These are phyloP conservation scores for Coprinopsis marcescibilis DNA, from an alignment of 768 basidiomycete species.

Conservation along the genomic window DNA sequence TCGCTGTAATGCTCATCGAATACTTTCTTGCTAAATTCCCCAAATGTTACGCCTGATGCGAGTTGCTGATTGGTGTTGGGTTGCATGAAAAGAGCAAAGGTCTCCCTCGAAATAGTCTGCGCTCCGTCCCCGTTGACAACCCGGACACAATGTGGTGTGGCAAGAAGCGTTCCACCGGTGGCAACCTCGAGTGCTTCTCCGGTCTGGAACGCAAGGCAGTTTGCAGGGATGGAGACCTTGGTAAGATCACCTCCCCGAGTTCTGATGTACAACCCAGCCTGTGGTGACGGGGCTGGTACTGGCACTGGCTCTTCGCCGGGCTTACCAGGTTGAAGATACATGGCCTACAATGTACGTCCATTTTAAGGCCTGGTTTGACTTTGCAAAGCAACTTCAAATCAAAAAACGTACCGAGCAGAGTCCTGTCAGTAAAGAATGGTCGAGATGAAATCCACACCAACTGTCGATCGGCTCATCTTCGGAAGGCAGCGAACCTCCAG, in stretches of 20 bases:
- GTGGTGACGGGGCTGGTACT: conserved; percentile 63
- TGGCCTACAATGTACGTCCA: conserved; percentile 59
- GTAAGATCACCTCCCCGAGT: conserved; percentile 73
- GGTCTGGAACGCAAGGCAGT: conserved; percentile 92
- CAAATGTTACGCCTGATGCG: conserved; percentile 70
- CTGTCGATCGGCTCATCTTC: conserved; percentile 72
- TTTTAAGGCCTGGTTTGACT: neutral
- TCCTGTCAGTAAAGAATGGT: conserved; percentile 88
- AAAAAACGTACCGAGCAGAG: conserved; percentile 68
- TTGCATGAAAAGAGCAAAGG: conserved; percentile 86
- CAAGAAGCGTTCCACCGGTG: conserved; percentile 72
- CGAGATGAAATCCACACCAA: conserved; percentile 95
- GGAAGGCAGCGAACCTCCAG: conserved; percentile 18
- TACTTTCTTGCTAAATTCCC: conserved; percentile 82
- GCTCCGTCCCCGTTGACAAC: conserved; percentile 47
- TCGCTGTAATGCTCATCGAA: conserved; percentile 51
- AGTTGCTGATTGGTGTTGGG: conserved; percentile 78
- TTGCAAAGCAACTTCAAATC: neutral
- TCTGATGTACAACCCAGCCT: conserved; percentile 87
- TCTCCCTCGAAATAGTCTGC: conserved; percentile 68
- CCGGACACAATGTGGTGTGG: conserved; percentile 93
- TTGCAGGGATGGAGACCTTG: conserved; percentile 80
- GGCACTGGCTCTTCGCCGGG: conserved; percentile 35
- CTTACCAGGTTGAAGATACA: conserved; percentile 62
- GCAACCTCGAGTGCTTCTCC: conserved; percentile 93